Evolutionary conservation across 1,139 yeast genomes (phyloP).

Genomic region (Diutina pseudorugosa): DNA sequence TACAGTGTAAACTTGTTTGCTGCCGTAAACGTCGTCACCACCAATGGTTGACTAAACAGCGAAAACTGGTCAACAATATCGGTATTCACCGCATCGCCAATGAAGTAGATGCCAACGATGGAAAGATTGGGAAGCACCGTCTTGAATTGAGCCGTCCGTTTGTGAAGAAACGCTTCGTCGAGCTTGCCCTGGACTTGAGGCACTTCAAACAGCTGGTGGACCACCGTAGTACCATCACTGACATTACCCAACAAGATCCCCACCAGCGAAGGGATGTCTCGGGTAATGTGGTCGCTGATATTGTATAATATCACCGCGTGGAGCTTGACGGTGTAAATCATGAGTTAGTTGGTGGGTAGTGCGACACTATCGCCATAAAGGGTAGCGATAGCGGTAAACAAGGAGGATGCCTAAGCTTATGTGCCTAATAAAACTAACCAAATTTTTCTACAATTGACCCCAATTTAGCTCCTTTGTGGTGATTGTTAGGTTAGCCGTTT

Average conservation of each 20-base stretch:
- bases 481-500: too few species aligned
- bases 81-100: background rate
- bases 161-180: background rate
- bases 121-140: background rate
- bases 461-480: too few species aligned
- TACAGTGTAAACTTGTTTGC: background rate
- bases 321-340: background rate
- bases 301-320: background rate
- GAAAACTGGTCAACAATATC: background rate
- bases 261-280: conserved; percentile 1
- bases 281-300: background rate
- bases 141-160: background rate
- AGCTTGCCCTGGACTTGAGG: background rate
- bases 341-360: background rate
- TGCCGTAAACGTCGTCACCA: background rate
- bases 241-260: background rate
- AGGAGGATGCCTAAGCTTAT: too few species aligned
- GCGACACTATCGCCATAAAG: too few species aligned
- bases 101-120: background rate
- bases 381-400: too few species aligned
- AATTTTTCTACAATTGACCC: too few species aligned
- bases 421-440: too few species aligned
- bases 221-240: background rate
- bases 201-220: background rate
- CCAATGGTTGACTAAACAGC: background rate